These are phyloP conservation scores for Ceratocystiopsis sp. DNA, from an alignment of 2,329 filamentous ascomycete genomes.

Conservation along the genomic window DNA sequence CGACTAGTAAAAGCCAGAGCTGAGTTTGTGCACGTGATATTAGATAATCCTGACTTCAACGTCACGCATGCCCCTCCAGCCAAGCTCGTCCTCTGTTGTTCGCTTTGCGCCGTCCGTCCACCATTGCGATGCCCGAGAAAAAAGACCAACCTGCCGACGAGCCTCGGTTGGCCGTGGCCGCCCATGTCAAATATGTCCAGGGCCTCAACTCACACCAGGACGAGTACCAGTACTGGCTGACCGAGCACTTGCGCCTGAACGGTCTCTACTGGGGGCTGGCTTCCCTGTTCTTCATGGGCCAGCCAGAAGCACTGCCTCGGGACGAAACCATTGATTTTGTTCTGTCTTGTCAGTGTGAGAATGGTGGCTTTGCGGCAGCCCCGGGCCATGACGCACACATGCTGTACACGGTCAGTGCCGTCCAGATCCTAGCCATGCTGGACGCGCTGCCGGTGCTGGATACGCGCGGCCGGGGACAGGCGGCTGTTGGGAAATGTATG, in stretches of 20 bases:
- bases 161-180: conserved; percentile 26
- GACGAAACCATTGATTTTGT: conserved; percentile 78
- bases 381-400: conserved; percentile 92
- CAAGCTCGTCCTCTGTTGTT: too few relatives aligned
- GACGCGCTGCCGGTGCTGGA: conserved; percentile 78
- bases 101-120: too few relatives aligned
- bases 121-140: too few relatives aligned
- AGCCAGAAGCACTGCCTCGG: conserved; percentile 65
- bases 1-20: too few relatives aligned
- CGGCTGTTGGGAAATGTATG: conserved; percentile 61
- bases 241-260: conserved; percentile 87
- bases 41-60: too few relatives aligned
- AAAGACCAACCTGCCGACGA: too few relatives aligned
- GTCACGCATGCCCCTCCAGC: too few relatives aligned
- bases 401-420: conserved; percentile 85
- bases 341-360: conserved; percentile 80
- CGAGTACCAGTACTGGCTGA: conserved; percentile 95
- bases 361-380: conserved; percentile 83
- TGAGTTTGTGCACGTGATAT: too few relatives aligned
- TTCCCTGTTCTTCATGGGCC: conserved; percentile 68
- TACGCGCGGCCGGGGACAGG: conserved; percentile 47
- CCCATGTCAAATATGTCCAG: conserved; percentile 84
- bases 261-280: conserved; percentile 94
- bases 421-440: conserved; percentile 79
- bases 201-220: conserved; percentile 82